phyloP scores from a whole-genome alignment of 208 protist species.

The Trypanosoma grayi region DNA sequence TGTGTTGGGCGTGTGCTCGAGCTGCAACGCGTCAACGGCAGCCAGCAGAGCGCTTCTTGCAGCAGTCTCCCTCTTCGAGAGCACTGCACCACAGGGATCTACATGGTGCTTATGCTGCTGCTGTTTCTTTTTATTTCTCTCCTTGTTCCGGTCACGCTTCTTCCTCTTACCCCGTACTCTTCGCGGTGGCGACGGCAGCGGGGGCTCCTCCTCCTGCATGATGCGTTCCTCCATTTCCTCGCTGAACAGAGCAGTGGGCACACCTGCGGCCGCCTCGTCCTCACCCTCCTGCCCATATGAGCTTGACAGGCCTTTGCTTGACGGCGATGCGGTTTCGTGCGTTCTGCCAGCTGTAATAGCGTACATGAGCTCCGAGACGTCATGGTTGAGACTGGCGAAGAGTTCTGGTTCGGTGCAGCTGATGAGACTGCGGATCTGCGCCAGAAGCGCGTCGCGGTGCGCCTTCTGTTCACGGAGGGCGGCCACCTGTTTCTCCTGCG shows the following conservation, averaged over 20 bases:
- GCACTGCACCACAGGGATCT: background rate
- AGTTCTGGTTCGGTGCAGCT: conserved; percentile 2
- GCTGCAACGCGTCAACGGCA: conserved; percentile 18
- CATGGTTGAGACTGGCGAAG: conserved; percentile 12
- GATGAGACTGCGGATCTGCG: conserved; percentile 22
- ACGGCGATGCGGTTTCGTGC: background rate
- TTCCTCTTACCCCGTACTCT: background rate
- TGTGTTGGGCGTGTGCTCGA: background rate
- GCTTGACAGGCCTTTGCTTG: background rate
- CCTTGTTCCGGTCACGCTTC: background rate
- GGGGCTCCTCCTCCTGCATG: conserved; percentile 17
- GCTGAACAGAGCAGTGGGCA: conserved; percentile 1
- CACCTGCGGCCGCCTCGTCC: too few species aligned
- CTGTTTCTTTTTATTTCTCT: background rate
- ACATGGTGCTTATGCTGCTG: background rate
- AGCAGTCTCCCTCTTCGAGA: background rate
- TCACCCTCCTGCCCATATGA: background rate
- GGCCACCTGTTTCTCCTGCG: conserved; percentile 29
- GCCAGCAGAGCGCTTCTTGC: conserved; percentile 9
- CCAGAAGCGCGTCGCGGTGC: conserved; percentile 26
- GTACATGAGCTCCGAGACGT: conserved; percentile 16
- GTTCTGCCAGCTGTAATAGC: conserved; percentile 3
- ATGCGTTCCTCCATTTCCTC: conserved; percentile 24
- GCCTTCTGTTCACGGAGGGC: conserved; percentile 22
- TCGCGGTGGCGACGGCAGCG: background rate